A percentile compares a stretch with the other conserved stretches of the same genome.
phyloP scores from a whole-genome alignment of 2,329 filamentous ascomycete species.

The Colletotrichum godetiae region DNA sequence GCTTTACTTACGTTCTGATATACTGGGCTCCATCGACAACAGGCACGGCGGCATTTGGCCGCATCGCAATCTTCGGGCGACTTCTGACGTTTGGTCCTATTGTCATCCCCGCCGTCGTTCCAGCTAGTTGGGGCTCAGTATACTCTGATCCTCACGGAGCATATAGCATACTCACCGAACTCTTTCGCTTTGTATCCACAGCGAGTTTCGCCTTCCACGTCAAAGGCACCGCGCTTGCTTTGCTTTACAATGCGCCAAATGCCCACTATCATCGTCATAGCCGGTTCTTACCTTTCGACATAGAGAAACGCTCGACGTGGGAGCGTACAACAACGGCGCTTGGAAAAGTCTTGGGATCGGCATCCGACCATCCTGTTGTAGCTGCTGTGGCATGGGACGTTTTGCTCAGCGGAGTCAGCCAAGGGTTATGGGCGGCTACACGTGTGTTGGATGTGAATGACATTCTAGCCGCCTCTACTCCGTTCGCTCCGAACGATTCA shows the following conservation, averaged over 20 bases:
- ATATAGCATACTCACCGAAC: slow-evolving; percentile 53
- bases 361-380: slow-evolving; percentile 68
- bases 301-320: slow-evolving; percentile 54
- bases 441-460: slow-evolving; percentile 61
- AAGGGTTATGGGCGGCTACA: slow-evolving; percentile 69
- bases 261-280: slow-evolving; percentile 62
- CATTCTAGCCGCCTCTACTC: slow-evolving; percentile 55
- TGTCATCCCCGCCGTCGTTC: slow-evolving; percentile 58
- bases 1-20: slow-evolving; percentile 48
- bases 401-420: slow-evolving; percentile 62
- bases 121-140: slow-evolving; percentile 59
- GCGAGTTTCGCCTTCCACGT: slow-evolving; percentile 57
- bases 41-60: slow-evolving; percentile 53
- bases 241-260: slow-evolving; percentile 60
- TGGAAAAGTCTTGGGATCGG: slow-evolving; percentile 58
- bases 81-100: slow-evolving; percentile 58
- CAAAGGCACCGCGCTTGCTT: slow-evolving; percentile 53
- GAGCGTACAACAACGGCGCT: slow-evolving; percentile 58
- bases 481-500: slow-evolving; percentile 41
- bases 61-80: slow-evolving; percentile 45
- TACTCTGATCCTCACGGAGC: slow-evolving; percentile 52
- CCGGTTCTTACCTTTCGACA: slow-evolving; percentile 57
- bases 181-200: slow-evolving; percentile 60
- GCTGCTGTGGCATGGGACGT: slow-evolving; percentile 69
- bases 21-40: slow-evolving; percentile 53